phyloP scores from a whole-genome alignment of 768 basidiomycete genomes.

The Pilatotrama ljubarskyi region DNA sequence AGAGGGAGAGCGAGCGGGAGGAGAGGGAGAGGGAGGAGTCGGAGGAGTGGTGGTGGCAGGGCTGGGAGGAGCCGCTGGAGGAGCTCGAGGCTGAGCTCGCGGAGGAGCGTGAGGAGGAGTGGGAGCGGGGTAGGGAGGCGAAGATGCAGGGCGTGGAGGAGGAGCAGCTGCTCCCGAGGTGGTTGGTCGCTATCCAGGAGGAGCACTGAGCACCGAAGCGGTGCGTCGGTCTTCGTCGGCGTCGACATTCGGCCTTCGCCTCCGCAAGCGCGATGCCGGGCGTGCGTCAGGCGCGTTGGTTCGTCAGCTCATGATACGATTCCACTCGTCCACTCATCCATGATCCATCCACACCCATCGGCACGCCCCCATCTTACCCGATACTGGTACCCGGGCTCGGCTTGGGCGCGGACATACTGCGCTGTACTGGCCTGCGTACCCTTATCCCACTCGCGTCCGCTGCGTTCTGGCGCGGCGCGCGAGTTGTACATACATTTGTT shows the following conservation, averaged over 20 bases:
- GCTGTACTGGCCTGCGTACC: background rate
- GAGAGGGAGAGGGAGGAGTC: slow-evolving; percentile 10
- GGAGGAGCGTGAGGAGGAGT: background rate
- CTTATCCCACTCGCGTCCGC: background rate
- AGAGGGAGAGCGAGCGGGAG: slow-evolving; percentile 3
- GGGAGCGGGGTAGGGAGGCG: background rate
- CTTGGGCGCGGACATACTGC: background rate
- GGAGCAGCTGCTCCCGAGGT: background rate
- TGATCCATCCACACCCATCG: background rate
- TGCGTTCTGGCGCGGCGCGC: background rate
- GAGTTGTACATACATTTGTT: background rate
- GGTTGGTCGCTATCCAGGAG: slow-evolving; percentile 10
- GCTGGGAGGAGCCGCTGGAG: slow-evolving; percentile 25
- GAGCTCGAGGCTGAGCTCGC: slow-evolving; percentile 3
- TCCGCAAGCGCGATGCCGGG: no score
- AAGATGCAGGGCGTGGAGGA: background rate
- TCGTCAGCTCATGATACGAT: no score
- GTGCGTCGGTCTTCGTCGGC: background rate
- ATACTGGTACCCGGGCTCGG: background rate
- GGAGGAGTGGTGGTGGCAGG: slow-evolving; percentile 26
- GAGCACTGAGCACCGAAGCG: background rate
- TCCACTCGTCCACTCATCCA: background rate
- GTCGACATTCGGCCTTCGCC: background rate
- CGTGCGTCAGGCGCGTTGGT: no score
- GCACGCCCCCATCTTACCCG: no score